Evolutionary conservation across 2,329 filamentous ascomycete species (phyloP), one percentile per base, ranked within the genome.

Genomic region (Trichoderma koningiopsis): DNA sequence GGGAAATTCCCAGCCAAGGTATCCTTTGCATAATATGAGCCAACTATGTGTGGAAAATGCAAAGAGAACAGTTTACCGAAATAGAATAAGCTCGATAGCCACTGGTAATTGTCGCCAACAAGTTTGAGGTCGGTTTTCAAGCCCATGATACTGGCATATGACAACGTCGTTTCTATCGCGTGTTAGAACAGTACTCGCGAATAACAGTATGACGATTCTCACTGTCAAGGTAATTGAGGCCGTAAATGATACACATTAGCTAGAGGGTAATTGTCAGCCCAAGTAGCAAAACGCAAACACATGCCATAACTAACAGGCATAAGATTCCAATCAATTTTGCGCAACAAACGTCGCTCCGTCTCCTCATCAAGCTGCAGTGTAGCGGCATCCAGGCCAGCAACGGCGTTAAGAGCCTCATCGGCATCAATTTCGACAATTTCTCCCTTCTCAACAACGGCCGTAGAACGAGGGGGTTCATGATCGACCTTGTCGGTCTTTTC

Each of bases 131-230:
- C 69, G 1, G 35, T 19, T 40, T 68, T 57, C 10, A 70, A 35
- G 16, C 69, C 69, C 69, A 70, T 70, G 59, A 70, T 70, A 53
- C 69, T 70, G 14, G 69, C 69, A 31, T 70, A 70, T 14, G 69
- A 70, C 4, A 70, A 53, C 2, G 69, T 70, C 10, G 69, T 70
- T 63, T 70, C 69, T 70, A 56, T 33, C 7, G 19, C 19, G 14
- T 14, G 33, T 70, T 11, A 70, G 65, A 49, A 29, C 16, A 4
- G 5, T 33, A 29, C 10, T 33, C 13, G 31, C 29, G 13, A 29
- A n/a, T 49, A 24, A 16, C 1, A 19, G 27, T 4, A 24, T 3
- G 0, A 3, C 5, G 31, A 1, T 24, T 29, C 37, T 60, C 63
- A 70, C 69, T 70, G 8, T 70, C 69, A 22, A 70, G 69, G 37